Percentiles rank a stretch among this genome's conserved stretches.
Evolutionary conservation across 2,329 filamentous ascomycete species (phyloP).

Genomic region (Fusarium redolens): DNA sequence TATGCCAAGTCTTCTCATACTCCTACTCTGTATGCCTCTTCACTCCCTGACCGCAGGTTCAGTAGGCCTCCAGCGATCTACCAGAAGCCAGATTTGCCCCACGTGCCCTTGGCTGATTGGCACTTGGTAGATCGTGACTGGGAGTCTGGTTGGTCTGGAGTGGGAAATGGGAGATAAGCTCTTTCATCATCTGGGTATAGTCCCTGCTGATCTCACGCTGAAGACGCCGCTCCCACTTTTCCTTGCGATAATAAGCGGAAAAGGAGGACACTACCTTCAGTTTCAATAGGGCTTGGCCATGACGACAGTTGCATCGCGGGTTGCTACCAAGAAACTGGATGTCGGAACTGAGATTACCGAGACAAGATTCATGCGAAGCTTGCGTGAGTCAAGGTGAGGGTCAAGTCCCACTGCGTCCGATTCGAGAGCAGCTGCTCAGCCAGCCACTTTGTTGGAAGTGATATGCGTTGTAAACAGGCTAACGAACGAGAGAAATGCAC

Average conservation of each 20-base stretch:
- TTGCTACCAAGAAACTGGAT: background rate
- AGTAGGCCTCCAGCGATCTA: background rate
- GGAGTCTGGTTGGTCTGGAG: conserved; percentile 5
- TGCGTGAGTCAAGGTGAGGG: background rate
- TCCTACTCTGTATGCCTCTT: background rate
- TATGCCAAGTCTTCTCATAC: too few relatives aligned
- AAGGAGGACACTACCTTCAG: background rate
- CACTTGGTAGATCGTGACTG: background rate
- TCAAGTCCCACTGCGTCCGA: background rate
- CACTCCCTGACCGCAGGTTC: background rate
- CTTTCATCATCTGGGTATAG: background rate
- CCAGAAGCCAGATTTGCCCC: background rate
- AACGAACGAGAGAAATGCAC: accelerated
- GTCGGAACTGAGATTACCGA: conserved; percentile 8
- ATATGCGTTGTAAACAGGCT: too few relatives aligned
- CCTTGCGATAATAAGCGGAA: background rate
- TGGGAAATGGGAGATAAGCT: conserved; percentile 17
- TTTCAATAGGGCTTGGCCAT: background rate
- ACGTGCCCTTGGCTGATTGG: conserved; percentile 4
- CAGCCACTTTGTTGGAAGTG: background rate
- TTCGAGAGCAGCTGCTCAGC: background rate
- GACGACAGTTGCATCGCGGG: background rate
- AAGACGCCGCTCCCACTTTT: background rate
- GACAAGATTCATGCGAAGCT: background rate
- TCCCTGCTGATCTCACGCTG: conserved; percentile 1